phyloP scores from a whole-genome alignment of 2,329 filamentous ascomycete genomes.

The Venturia aucupariae region DNA sequence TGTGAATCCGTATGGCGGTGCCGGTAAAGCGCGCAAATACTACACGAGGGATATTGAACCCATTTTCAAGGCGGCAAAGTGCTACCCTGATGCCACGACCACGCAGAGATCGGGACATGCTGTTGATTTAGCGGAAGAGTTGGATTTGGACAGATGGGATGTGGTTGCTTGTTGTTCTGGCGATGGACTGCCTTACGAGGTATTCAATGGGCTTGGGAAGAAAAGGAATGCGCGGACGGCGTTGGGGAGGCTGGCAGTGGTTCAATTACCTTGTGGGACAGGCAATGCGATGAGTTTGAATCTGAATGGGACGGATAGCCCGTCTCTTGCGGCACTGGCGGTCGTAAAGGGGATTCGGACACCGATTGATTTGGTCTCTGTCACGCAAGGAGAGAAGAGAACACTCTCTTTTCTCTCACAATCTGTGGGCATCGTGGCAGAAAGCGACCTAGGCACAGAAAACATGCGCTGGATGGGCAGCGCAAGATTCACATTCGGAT shows the following conservation, averaged over 20 bases:
- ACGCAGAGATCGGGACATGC: conserved; percentile 71
- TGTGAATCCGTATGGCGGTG: conserved; percentile 84
- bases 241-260: conserved; percentile 67
- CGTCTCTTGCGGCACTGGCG: conserved; percentile 67
- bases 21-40: conserved; percentile 62
- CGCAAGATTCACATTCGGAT: conserved; percentile 74
- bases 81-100: conserved; percentile 62
- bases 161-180: conserved; percentile 83
- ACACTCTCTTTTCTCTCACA: conserved; percentile 86
- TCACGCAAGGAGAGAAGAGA: conserved; percentile 63
- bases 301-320: conserved; percentile 68
- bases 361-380: conserved; percentile 73
- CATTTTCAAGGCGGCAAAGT: conserved; percentile 72
- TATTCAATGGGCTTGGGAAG: conserved; percentile 84
- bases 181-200: conserved; percentile 83
- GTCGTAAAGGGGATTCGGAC: conserved; percentile 83
- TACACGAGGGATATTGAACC: conserved; percentile 72
- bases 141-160: conserved; percentile 76
- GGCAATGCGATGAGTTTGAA: conserved; percentile 94
- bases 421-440: conserved; percentile 79
- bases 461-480: conserved; percentile 88
- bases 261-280: conserved; percentile 82
- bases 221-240: conserved; percentile 66
- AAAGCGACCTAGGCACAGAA: conserved; percentile 83
- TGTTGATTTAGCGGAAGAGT: conserved; percentile 60